Base-by-base conservation (phyloP, 208 protist genomes). In the Wallacemonas sp. region DNA sequence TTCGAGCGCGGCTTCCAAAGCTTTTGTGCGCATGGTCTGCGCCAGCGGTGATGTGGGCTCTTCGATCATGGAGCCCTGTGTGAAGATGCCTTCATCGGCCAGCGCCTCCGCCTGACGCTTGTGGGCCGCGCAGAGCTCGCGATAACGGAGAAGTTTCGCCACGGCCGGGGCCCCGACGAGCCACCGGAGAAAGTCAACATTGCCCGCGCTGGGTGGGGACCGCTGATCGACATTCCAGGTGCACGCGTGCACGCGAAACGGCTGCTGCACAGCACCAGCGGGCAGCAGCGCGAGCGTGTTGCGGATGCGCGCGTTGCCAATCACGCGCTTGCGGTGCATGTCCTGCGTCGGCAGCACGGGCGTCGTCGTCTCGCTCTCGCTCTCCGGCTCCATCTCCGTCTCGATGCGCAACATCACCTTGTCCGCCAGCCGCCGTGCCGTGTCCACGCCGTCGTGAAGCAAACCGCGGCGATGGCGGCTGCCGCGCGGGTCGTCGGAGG, bases 161-260 rank as follows among this genome's bases (percentile, higher is more conserved):
- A 67, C 72, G 16, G 86, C 61, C 41, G 70, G 67, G 25, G 74
- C 65, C 14, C 87, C 82, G 28, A 89, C 62, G 28, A 92, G 72
- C 75, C 79, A 92, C 25, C 55, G 41, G 29, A 81, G 71, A 22
- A 89, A 77, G 26, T 52, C 49, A 26, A 72, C 38, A 18, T 57
- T 67, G 25, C 77, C 38, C 25, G 48, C 20, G 7, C 69, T 42
- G 10, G 84, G 87, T 25, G 77, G 83, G 10, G 71, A 46, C 49
- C 77, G 79, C 69, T 85, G 81, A 57, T 93, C 79, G 16, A 93
- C 87, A 50, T 93, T 93, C 87, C 87, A 93, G 29, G 87, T 93
- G 49, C 87, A 90, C 28, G 79, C 76, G 52, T 89, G 84, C 41
- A 93, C 76, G 20, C 75, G 55, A 28, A 93, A 72, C 10, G 70